Evolutionary conservation across 2,329 filamentous ascomycete species (phyloP).

Genomic region (Dothistroma septosporum): DNA sequence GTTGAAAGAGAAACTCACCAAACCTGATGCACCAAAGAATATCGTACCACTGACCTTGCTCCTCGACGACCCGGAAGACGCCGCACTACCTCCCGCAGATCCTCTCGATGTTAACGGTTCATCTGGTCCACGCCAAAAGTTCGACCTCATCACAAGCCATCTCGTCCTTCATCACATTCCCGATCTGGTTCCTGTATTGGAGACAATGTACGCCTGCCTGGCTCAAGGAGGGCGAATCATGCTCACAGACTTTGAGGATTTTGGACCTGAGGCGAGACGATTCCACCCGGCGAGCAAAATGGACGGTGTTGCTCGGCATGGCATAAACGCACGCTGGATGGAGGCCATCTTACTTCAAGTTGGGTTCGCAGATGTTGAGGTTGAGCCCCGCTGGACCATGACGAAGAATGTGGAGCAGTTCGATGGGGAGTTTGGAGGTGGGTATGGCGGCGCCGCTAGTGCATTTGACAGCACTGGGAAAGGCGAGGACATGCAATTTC

Average conservation of each 20-base stretch:
- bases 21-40: constrained; percentile 18
- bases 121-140: constrained; percentile 17
- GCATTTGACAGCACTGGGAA: neutral
- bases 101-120: neutral
- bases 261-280: constrained; percentile 24
- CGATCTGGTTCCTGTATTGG: constrained; percentile 20
- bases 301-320: constrained; percentile 26
- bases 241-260: constrained; percentile 29
- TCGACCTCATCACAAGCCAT: constrained; percentile 28
- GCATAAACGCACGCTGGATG: constrained; percentile 24
- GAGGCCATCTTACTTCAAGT: constrained; percentile 16
- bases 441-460: constrained; percentile 7
- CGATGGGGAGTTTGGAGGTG: constrained; percentile 28
- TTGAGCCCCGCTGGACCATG: constrained; percentile 26
- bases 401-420: constrained; percentile 27
- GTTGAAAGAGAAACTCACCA: constrained; percentile 20
- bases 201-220: constrained; percentile 26
- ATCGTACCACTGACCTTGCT: constrained; percentile 24
- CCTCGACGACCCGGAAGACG: constrained; percentile 25
- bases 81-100: constrained; percentile 15
- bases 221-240: constrained; percentile 21
- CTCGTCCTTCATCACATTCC: constrained; percentile 28
- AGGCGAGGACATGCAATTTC: constrained; percentile 26
- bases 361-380: constrained; percentile 23
- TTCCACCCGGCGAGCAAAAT: constrained; percentile 27